Base-by-base conservation (phyloP, 2,329 filamentous ascomycete species). In the Phialophora verrucosa region DNA sequence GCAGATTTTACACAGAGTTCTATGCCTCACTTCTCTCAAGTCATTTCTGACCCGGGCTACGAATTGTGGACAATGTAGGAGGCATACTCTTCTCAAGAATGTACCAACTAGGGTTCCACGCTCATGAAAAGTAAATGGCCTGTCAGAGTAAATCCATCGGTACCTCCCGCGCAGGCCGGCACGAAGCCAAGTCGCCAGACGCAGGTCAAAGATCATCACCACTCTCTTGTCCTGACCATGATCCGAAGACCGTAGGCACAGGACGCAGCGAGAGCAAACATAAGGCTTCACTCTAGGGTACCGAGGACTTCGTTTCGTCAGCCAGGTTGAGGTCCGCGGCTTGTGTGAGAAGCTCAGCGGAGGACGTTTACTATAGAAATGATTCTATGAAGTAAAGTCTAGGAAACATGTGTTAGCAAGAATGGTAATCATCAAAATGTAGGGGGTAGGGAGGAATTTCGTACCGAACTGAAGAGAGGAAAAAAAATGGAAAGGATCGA, bases 341-440 rank as follows among this genome's bases (percentile, higher is more conserved):
- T 96, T 85, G 85, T 90, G 87, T 93, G 86, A 88, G 88, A 87
- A 94, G 90, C 88, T 92, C 90, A 95, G 91, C 92, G 88, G 86
- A 85, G 86, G 90, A 93, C 88, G 88, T 91, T 86, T 89, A 93
- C 92, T 97, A 93, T 93, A 96, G 91, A 96, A 96, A 91, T 92
- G 91, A 94, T 94, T 93, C 91, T 92, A 81, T 82, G 80, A 81
- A 81, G 79, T 81, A 55, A 75, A 76, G 63, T 66, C 50, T 50
- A 59, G n/a, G n/a, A 14, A 12, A 17, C 38, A n/a, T 17, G 38
- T 44, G 38, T 44, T 44, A 44, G 38, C 38, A 42, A 42, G 31
- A 38, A 38, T 27, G 35, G 35, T 42, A 14, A 42, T 42, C 49
- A 27, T 27, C 49, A 53, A 14, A 53, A 12, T 4, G 20, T 53